Conservation (phyloP, 805 yeast genomes). For the Starmerella sirachaensis region DNA sequence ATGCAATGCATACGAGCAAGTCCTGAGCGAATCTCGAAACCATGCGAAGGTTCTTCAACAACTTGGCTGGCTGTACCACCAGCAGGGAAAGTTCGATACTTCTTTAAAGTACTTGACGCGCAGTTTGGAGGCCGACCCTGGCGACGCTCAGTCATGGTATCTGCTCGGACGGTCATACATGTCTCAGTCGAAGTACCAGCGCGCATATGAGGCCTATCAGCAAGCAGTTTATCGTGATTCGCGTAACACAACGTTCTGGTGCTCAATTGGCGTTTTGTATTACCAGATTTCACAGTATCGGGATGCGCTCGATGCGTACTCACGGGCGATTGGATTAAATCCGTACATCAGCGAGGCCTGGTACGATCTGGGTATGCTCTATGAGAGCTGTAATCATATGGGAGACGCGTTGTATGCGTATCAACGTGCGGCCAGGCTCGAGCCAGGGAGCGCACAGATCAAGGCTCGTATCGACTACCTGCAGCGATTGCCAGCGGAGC, state of each 20-base stretch:
- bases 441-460: conserved; percentile 88
- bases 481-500: too few relatives aligned
- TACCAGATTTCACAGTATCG: conserved; percentile 93
- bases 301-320: conserved; percentile 95
- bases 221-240: conserved; percentile 96
- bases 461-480: conserved; percentile 84
- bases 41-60: conserved; percentile 95
- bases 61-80: conserved; percentile 85
- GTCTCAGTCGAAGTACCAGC: conserved; percentile 88
- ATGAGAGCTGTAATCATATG: conserved; percentile 93
- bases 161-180: conserved; percentile 92
- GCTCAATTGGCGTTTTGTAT: conserved; percentile 86
- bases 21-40: conserved; percentile 74
- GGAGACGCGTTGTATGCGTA: conserved; percentile 95
- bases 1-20: conserved; percentile 89
- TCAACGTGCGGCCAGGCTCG: conserved; percentile 88
- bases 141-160: conserved; percentile 96
- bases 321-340: conserved; percentile 87
- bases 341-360: conserved; percentile 96
- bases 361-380: conserved; percentile 95
- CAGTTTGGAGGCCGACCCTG: conserved; percentile 75
- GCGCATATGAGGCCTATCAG: conserved; percentile 96
- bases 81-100: conserved; percentile 55
- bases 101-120: conserved; percentile 75
- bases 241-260: conserved; percentile 97